Base-by-base conservation (phyloP, 208 protist genomes). In the Ichthyophonus hoferi region DNA sequence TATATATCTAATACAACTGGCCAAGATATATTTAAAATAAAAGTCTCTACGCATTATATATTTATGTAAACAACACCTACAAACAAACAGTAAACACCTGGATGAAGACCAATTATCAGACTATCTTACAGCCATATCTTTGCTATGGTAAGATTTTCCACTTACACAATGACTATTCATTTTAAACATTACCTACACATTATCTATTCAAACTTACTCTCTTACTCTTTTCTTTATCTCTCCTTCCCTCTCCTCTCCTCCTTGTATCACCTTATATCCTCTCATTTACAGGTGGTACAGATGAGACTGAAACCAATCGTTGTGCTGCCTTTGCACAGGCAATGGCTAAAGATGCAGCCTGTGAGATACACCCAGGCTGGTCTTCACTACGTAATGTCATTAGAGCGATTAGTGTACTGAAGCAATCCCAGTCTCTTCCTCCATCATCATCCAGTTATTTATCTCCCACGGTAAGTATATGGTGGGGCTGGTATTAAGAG, bases 351-450 rank as follows among this genome's bases (percentile, higher is more conserved):
- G 50, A 67, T 24, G 50, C 50, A 67, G 50, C 50, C 81, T 41
- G 39, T 40, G 81, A 85, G 33, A 85, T 85, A 33, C 81, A 85
- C 39, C 81, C 81, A n/a, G 81, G 81, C 17, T 85, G 81, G 81
- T 58, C 38, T n/a, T 85, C 81, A 42, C 81, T 85, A 31, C 35
- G 81, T n/a, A 14, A 37, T 31, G 81, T 38, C 17, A 38, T 85
- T n/a, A n/a, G n/a, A n/a, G n/a, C n/a, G n/a, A n/a, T n/a, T n/a
- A n/a, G n/a, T n/a, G n/a, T n/a, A n/a, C n/a, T n/a, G n/a, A n/a
- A n/a, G n/a, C n/a, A n/a, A n/a, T n/a, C n/a, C n/a, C n/a, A n/a
- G n/a, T n/a, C n/a, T n/a, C n/a, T n/a, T n/a, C n/a, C n/a, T n/a
- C n/a, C n/a, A n/a, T n/a, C n/a, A n/a, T n/a, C n/a, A n/a, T n/a